Base-by-base conservation (phyloP, 768 basidiomycete genomes). In the Leccinum broughii region DNA sequence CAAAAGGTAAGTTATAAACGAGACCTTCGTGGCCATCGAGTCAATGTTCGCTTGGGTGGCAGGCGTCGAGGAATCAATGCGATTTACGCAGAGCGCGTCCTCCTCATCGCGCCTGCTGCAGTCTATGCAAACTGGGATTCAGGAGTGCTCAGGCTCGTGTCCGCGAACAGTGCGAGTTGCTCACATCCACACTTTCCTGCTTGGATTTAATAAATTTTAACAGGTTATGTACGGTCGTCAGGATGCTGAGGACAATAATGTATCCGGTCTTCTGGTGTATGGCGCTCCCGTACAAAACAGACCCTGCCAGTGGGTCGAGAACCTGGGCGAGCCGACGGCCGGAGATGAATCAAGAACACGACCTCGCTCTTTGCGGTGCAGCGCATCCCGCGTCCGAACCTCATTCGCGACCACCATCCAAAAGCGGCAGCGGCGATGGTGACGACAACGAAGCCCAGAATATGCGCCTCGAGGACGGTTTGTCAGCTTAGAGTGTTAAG, bases 121-220 rank as follows among this genome's bases (percentile, higher is more conserved):
- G 65, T 92, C 92, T 62, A 14, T 37, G 15, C 6, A 80, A 85
- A 68, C 76, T 92, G 7, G 85, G 88, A 22, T 87, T 90, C 66
- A 80, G 79, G n/a, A 80, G 78, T 11, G 68, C 71, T 7, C 90
- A n/a, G n/a, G n/a, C n/a, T n/a, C n/a, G 88, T 51, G 77, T 78
- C 41, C 85, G 79, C 63, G 81, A 81, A 34, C 66, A 77, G 20
- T 77, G 81, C 34, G 77, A 76, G 22, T 70, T 70, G 15, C 60
- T 90, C 26, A 74, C 76, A 44, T 64, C 64, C 3, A 64, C 67
- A 1, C 64, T 92, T 37, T 82, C 86, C 48, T 76, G 75, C 26
- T 72, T 88, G 50, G 76, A 77, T 13, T 64, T 85, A 26, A 26
- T 26, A 26, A 26, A 1, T 26, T 4, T 26, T 4, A 26, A 26